Conservation (phyloP, 345 rosid genomes). For the Triadica sebifera region DNA sequence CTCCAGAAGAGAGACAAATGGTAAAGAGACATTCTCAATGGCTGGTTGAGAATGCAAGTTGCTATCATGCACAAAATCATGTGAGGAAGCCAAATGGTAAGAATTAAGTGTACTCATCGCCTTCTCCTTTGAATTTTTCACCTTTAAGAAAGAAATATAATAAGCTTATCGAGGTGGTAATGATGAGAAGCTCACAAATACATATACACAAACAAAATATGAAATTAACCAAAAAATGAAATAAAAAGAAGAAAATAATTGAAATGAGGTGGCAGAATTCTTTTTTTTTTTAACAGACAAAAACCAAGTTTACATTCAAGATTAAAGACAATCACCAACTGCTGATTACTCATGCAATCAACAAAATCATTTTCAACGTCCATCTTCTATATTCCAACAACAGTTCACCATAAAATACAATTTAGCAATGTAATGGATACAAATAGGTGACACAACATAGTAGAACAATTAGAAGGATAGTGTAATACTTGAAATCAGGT, state of each 20-base stretch:
- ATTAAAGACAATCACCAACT: no score
- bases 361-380: no score
- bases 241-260: not conserved
- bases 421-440: not conserved
- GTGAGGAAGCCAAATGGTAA: constrained; percentile 49
- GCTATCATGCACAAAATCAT: constrained; percentile 48
- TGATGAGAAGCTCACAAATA: not conserved
- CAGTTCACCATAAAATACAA: not conserved
- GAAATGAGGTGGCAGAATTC: not conserved
- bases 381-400: not conserved
- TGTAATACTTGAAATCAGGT: not conserved
- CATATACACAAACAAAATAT: not conserved
- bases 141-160: constrained; percentile 39
- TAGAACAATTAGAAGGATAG: no score
- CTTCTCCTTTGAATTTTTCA: constrained; percentile 88
- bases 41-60: constrained; percentile 54
- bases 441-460: not conserved
- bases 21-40: constrained; percentile 40
- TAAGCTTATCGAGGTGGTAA: constrained; percentile 19
- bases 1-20: constrained; percentile 85
- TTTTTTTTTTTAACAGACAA: not conserved
- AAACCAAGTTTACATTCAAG: not conserved
- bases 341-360: no score
- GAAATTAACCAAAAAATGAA: not conserved
- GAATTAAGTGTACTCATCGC: constrained; percentile 71